Evolutionary conservation across 2,329 filamentous ascomycete species (phyloP), one percentile per base, ranked within the genome.

Genomic region (Aureobasidium musti): DNA sequence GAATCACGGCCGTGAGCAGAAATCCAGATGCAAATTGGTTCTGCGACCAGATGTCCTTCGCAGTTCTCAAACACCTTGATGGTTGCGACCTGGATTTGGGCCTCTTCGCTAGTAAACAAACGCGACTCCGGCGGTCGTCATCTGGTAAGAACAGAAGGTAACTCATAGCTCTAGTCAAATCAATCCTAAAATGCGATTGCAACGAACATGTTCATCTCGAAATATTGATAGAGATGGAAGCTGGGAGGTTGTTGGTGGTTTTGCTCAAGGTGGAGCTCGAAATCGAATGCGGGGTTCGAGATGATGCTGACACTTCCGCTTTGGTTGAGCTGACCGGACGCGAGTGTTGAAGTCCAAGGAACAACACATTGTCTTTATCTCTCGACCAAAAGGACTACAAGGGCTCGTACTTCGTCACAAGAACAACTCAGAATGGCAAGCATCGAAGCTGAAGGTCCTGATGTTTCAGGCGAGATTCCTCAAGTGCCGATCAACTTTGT

Each of bases 401-500:
- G 28, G 35, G 11, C 10, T 19, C 21, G 10, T n/a, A 37, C 23
- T 13, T n/a, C 7, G 21, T 17, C 7, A 41, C 13, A 6, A 39
- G 8, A 23, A 33, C 21, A 17, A 21, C n/a, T 13, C 8, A 41
- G 19, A 35, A 67, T 67, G 54, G 37, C 54, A 41, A 39, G 23
- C 30, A 57, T 67, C 28, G 43, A 63, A 35, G 47, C 54, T 63
- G 54, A 60, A 63, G 54, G 45, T 8, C 54, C 65, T n/a, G 50
- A 52, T 39, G 47, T 60, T n/a, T 59, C 63, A 45, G 53, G 61
- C 43, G 64, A 52, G 21, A 67, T 68, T 41, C 81, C 80, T 5
- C 72, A 77, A 54, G 73, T 77, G 19, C 78, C 79, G 45, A 79
- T 84, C 70, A 81, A 81, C 73, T 82, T 82, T 69, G 79, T 84